Evolutionary conservation across 2,329 filamentous ascomycete genomes (phyloP).

Genomic region (Colletotrichum costaricense): DNA sequence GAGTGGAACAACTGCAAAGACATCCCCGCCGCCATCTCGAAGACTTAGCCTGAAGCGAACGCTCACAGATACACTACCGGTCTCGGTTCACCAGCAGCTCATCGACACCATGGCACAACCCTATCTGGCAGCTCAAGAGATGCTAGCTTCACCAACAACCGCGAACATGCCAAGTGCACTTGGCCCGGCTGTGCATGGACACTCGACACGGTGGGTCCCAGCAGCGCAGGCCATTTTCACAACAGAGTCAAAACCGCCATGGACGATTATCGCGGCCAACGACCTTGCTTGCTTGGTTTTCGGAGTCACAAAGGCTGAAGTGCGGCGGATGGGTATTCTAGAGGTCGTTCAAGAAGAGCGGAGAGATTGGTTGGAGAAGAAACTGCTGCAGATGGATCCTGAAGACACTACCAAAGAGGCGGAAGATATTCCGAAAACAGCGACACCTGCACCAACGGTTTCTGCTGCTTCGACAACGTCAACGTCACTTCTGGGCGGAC

Average conservation of each 20-base stretch:
- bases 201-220: slow-evolving; percentile 90
- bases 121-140: slow-evolving; percentile 69
- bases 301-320: slow-evolving; percentile 96
- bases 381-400: slow-evolving; percentile 74
- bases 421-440: slow-evolving; percentile 50
- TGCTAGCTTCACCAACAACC: slow-evolving; percentile 56
- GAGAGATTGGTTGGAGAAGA: slow-evolving; percentile 88
- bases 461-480: slow-evolving; percentile 56
- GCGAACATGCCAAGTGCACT: slow-evolving; percentile 59
- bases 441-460: slow-evolving; percentile 49
- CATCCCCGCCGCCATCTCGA: slow-evolving; percentile 66
- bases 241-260: slow-evolving; percentile 89
- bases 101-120: slow-evolving; percentile 88
- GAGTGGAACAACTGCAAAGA: slow-evolving; percentile 62
- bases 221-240: slow-evolving; percentile 97
- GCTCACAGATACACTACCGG: slow-evolving; percentile 83
- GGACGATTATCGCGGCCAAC: slow-evolving; percentile 96
- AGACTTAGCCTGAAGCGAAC: slow-evolving; percentile 83
- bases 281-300: slow-evolving; percentile 98
- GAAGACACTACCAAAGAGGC: slow-evolving; percentile 47
- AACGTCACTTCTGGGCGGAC: slow-evolving; percentile 73
- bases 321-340: slow-evolving; percentile 92
- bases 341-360: slow-evolving; percentile 94
- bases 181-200: slow-evolving; percentile 78
- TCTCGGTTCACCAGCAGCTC: slow-evolving; percentile 83